These are phyloP conservation scores for Schizophyllum amplum DNA, from an alignment of 1,284 basidiomycete species.

Conservation along the genomic window DNA sequence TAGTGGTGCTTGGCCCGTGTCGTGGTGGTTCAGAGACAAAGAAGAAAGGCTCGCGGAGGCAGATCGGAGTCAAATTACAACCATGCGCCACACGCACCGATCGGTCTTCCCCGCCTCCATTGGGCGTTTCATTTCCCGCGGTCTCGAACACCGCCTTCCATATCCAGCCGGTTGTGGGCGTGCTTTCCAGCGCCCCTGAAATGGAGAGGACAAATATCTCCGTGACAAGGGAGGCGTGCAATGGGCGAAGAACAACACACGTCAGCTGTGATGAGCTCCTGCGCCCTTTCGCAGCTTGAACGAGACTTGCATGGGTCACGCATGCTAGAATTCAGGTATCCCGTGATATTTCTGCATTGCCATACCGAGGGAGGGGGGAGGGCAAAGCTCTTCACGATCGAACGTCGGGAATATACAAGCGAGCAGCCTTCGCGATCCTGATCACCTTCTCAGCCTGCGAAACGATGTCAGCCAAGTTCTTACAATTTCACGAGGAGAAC, in stretches of 20 bases:
- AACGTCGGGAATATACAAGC: constrained; percentile 46
- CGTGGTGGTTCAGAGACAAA: background rate
- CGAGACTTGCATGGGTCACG: no score
- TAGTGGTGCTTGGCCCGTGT: background rate
- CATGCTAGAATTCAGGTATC: no score
- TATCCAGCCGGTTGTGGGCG: background rate
- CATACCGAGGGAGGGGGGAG: background rate
- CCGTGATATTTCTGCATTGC: no score
- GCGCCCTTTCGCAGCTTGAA: no score
- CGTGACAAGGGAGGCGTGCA: no score
- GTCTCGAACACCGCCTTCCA: background rate
- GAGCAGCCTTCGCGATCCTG: constrained; percentile 53
- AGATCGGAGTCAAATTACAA: background rate
- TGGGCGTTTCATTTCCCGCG: background rate
- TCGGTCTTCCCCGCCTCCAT: background rate
- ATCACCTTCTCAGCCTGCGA: constrained; percentile 61
- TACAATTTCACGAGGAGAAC: no score
- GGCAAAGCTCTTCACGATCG: background rate
- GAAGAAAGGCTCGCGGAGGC: background rate
- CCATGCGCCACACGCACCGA: background rate
- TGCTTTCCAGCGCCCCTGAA: background rate
- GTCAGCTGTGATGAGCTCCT: background rate
- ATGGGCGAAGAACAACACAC: no score
- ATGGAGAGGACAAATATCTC: background rate
- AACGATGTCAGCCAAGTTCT: constrained; percentile 19